Evolutionary conservation across 1,139 yeast species (phyloP), one percentile per base, ranked within the genome.

Genomic region (Yamadazyma mexicana): DNA sequence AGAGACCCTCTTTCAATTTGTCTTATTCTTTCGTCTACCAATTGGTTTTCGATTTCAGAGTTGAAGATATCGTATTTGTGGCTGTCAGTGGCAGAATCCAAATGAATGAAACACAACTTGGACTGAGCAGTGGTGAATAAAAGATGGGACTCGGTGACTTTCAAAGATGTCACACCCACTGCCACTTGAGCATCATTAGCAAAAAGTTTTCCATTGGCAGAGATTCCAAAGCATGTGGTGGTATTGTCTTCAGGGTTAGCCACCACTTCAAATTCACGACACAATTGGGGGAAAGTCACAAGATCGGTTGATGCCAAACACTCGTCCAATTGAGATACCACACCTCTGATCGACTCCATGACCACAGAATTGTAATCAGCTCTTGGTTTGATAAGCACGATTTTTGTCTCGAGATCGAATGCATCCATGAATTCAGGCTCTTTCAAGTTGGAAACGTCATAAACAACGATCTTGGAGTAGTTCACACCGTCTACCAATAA

Each of bases 81-180:
- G 40, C 61, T 58, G 45, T 69, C 56, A 39, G 54, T 62, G 11
- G 62, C 64, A 0, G 74, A 54, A 33, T 69, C 69, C 55, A 91
- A 67, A 61, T 89, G 97, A 31, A 88, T 77, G 54, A 94, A 89
- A 56, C 91, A 86, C 47, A 92, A 72, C 47, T 80, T 80, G 45
- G 89, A 86, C 52, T 87, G 94, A 3, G 95, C 95, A 2, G 96
- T 91, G 0, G 98, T 92, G 59, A 87, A 85, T 20, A 89, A 64
- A 28, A 92, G 65, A 54, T 86, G 86, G 1, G 80, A 70, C 38
- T 83, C 91, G 0, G 96, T 81, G 17, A 86, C 66, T 45, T 79
- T 76, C 42, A 92, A 63, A 0, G 98, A 91, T 0, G 98, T 91
- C 5, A 88, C 94, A 8, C 92, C 89, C 8, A 78, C 68, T 0